phyloP scores from a whole-genome alignment of 768 basidiomycete genomes.

The Phaffia tasmanica region DNA sequence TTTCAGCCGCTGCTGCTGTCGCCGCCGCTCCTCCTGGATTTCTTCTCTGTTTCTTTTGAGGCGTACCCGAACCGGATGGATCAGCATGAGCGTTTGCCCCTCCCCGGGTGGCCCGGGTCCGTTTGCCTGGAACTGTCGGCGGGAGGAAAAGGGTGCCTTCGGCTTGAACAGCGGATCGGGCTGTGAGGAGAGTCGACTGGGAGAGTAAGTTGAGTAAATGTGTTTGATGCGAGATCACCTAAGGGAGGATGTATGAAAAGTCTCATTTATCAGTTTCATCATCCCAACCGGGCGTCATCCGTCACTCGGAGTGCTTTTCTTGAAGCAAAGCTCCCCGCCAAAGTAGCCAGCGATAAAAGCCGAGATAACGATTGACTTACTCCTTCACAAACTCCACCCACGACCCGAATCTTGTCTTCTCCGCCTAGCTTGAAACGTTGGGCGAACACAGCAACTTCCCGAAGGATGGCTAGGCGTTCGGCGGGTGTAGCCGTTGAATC shows the following conservation, averaged over 20 bases:
- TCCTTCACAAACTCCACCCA: constrained; percentile 78
- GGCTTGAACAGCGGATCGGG: constrained; percentile 23
- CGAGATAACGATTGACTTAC: constrained; percentile 44
- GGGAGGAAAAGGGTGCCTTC: constrained; percentile 28
- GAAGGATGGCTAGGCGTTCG: constrained; percentile 71
- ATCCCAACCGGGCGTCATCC: not conserved
- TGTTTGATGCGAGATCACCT: constrained; percentile 38
- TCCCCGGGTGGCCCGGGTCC: constrained; percentile 30
- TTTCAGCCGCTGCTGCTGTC: no score
- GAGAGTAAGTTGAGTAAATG: constrained; percentile 35
- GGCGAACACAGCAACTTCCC: constrained; percentile 91
- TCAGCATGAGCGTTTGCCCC: constrained; percentile 18
- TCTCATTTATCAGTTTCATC: not conserved
- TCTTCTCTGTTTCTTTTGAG: no score
- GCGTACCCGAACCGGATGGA: no score
- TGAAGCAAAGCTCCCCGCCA: not conserved
- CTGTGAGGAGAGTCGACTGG: constrained; percentile 35
- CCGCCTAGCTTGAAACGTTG: constrained; percentile 79
- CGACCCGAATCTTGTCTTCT: constrained; percentile 96
- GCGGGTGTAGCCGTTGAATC: constrained; percentile 40
- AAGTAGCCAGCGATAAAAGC: not conserved
- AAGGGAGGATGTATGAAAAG: not conserved
- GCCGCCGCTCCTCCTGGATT: no score
- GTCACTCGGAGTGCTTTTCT: not conserved
- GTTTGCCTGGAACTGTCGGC: constrained; percentile 16